Evolutionary conservation across 225 moss, liverwort and hornwort genomes (phyloP).

Genomic region (Sphagnum tenellum): DNA sequence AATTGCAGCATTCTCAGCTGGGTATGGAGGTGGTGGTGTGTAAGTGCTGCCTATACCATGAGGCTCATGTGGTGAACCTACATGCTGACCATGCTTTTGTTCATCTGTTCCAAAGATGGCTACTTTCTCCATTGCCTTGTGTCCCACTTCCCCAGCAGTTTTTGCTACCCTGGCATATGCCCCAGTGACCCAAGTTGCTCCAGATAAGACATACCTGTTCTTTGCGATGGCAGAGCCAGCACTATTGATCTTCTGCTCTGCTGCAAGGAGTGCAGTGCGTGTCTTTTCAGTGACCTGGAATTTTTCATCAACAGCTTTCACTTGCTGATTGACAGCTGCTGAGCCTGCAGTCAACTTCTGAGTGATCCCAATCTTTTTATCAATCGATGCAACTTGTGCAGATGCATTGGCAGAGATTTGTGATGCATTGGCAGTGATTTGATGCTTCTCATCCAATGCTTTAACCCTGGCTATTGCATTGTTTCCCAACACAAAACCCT

Average conservation of each 20-base stretch:
- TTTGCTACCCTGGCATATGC: constrained; percentile 73
- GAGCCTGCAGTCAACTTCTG: constrained; percentile 82
- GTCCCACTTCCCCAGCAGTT: constrained; percentile 75
- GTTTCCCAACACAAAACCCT: constrained; percentile 52
- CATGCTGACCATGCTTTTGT: constrained; percentile 19
- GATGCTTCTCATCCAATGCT: constrained; percentile 85
- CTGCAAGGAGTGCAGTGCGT: constrained; percentile 62
- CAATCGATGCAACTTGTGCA: constrained; percentile 48
- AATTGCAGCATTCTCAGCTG: constrained; percentile 44
- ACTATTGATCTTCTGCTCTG: constrained; percentile 84
- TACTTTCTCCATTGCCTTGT: constrained; percentile 68
- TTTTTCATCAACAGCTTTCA: constrained; percentile 86
- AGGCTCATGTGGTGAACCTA: constrained; percentile 15
- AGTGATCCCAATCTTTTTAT: constrained; percentile 75
- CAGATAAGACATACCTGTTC: constrained; percentile 74
- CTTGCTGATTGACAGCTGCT: constrained; percentile 75
- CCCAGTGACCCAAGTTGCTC: constrained; percentile 77
- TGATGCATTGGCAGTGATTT: constrained; percentile 73
- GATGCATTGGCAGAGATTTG: constrained; percentile 51
- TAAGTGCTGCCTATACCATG: constrained; percentile 21
- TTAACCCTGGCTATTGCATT: constrained; percentile 72
- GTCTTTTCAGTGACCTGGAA: constrained; percentile 89
- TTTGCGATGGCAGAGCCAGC: constrained; percentile 81
- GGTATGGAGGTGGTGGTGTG: constrained; percentile 25
- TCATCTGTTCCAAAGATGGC: constrained; percentile 37